These are phyloP conservation scores for Kingdonia uniflora DNA, from an alignment of 164 flowering plant species.

Conservation along the genomic window DNA sequence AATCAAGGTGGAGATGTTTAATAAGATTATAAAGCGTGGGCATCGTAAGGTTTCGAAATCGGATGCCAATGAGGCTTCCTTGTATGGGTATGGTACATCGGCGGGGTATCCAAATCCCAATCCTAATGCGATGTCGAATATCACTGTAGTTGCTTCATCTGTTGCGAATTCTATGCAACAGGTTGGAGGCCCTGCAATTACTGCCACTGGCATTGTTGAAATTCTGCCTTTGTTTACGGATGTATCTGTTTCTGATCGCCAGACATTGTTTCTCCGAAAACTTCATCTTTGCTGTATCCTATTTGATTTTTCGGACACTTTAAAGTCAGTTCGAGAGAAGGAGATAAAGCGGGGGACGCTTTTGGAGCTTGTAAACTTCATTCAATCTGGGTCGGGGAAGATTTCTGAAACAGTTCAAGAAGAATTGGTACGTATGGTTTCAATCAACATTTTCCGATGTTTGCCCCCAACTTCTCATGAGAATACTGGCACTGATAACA, in stretches of 20 bases:
- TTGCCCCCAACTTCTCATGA: conserved; percentile 62
- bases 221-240: conserved; percentile 46
- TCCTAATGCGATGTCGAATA: conserved; percentile 28
- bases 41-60: conserved; percentile 46
- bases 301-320: conserved; percentile 28
- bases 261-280: conserved; percentile 42
- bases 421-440: conserved; percentile 41
- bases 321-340: conserved; percentile 23
- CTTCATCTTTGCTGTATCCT: conserved; percentile 21
- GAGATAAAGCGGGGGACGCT: conserved; percentile 30
- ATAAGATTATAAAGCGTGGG: conserved; percentile 58
- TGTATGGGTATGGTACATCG: conserved; percentile 14
- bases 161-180: conserved; percentile 8
- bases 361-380: conserved; percentile 27
- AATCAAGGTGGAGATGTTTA: conserved; percentile 32
- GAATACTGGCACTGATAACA: conserved; percentile 43
- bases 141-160: conserved; percentile 41
- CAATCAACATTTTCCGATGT: conserved; percentile 55
- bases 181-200: not conserved
- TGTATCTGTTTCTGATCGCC: conserved; percentile 42
- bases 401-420: conserved; percentile 24
- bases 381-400: conserved; percentile 27
- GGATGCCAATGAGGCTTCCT: conserved; percentile 18
- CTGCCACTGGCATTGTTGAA: conserved; percentile 24
- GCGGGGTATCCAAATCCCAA: conserved; percentile 19